Percentiles rank a stretch among this genome's conserved stretches.
These are phyloP conservation scores for Sporothrix variecibatus DNA, from an alignment of 2,329 filamentous ascomycete species.

Conservation along the genomic window DNA sequence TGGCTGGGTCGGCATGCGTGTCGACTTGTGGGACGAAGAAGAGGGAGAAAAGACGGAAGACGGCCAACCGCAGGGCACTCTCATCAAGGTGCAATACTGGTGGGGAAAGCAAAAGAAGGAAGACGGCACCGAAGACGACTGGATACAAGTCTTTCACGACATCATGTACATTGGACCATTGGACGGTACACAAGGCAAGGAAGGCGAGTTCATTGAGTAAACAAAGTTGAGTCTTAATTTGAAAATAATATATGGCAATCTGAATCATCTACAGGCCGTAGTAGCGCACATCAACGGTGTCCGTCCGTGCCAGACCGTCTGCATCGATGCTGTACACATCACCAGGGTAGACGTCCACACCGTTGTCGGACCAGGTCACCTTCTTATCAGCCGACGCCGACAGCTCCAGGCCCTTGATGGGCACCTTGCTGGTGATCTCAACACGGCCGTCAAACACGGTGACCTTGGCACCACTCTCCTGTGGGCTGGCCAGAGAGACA, in stretches of 20 bases:
- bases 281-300: neutral
- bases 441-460: slow-evolving; percentile 31
- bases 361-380: slow-evolving; percentile 64
- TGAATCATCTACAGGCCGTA: neutral
- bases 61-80: slow-evolving; percentile 13
- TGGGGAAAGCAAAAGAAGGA: slow-evolving; percentile 29
- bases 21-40: slow-evolving; percentile 36
- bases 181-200: slow-evolving; percentile 34
- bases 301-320: neutral
- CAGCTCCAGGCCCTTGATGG: slow-evolving; percentile 66
- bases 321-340: slow-evolving; percentile 43
- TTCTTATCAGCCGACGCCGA: slow-evolving; percentile 41
- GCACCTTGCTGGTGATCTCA: slow-evolving; percentile 46
- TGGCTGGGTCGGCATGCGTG: slow-evolving; percentile 37
- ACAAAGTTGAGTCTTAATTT: too few species aligned
- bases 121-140: neutral
- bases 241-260: too few species aligned
- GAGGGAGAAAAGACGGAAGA: neutral
- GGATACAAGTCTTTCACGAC: slow-evolving; percentile 36
- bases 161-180: slow-evolving; percentile 36
- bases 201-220: neutral
- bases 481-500: slow-evolving; percentile 52
- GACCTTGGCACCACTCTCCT: slow-evolving; percentile 40
- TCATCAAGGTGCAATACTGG: slow-evolving; percentile 40
- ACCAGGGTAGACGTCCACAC: slow-evolving; percentile 67